A percentile compares a stretch with the other conserved stretches of the same genome.
phyloP scores from a whole-genome alignment of 2,329 filamentous ascomycete genomes.

The Apiospora malaysiana region DNA sequence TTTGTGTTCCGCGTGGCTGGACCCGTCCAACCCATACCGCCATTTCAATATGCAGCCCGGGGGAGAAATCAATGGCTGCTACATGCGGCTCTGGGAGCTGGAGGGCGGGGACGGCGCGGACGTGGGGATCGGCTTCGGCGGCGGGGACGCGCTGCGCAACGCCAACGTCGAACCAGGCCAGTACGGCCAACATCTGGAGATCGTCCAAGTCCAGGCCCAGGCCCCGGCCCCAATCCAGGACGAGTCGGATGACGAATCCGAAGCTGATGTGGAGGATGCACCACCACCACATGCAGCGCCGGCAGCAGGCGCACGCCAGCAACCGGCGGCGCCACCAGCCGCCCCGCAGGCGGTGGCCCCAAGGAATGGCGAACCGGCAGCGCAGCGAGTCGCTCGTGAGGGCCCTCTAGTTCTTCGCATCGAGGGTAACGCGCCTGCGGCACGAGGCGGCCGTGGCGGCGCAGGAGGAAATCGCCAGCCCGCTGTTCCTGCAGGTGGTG shows the following conservation, averaged over 20 bases:
- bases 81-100: conserved; percentile 87
- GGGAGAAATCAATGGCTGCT: conserved; percentile 68
- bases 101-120: conserved; percentile 76
- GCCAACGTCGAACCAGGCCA: conserved; percentile 30
- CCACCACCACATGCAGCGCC: conserved; percentile 21
- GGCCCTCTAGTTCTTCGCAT: conserved; percentile 63
- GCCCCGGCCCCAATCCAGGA: conserved; percentile 24
- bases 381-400: conserved; percentile 53
- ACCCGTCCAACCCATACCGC: conserved; percentile 79
- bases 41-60: conserved; percentile 78
- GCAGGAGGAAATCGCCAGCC: conserved; percentile 31
- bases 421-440: conserved; percentile 44
- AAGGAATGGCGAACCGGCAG: conserved; percentile 37
- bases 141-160: conserved; percentile 38
- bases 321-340: conserved; percentile 27
- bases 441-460: conserved; percentile 25
- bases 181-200: conserved; percentile 32
- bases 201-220: conserved; percentile 21
- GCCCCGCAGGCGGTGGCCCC: conserved; percentile 26
- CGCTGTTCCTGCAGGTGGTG: conserved; percentile 27
- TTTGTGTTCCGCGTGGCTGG: conserved; percentile 86
- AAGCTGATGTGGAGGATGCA: conserved; percentile 33
- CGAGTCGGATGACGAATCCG: conserved; percentile 36
- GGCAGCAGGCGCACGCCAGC: conserved; percentile 34
- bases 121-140: conserved; percentile 52